Base-by-base conservation (phyloP, 306 rosid species). In the Ceratonia siliqua region DNA sequence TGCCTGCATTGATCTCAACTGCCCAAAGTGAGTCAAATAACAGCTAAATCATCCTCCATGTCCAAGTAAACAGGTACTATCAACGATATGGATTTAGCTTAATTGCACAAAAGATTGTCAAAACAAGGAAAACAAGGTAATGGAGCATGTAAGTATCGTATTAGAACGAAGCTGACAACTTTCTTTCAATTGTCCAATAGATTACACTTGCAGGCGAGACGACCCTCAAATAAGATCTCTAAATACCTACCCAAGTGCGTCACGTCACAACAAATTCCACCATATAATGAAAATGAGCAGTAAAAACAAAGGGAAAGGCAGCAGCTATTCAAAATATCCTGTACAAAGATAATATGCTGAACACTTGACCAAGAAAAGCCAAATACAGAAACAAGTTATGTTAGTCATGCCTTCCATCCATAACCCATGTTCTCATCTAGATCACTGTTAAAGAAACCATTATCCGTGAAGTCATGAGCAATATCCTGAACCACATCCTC, bases 361-460 rank as follows among this genome's bases (percentile, higher is more conserved):
- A 81, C 85, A 69, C 79, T 75, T 54, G 35, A 71, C 68, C 81
- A 77, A 75, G 48, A 66, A 61, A 82, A 42, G 75, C 87, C 76
- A 81, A 84, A 62, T 41, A 83, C 77, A 58, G 59, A 74, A 68
- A 79, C 85, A 43, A 61, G 78, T 82, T 85, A 76, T 56, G 88
- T 89, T 85, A 78, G 87, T 95, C 89, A 94, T 39, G 83, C 87
- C 84, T 95, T 95, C 98, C 99, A 95, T 62, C 78, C 80, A 73
- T 83, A 89, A 54, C 87, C 86, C 89, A 91, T 82, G 75, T 56
- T 85, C 63, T 94, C 98, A 46, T 92, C 99, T 15, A 90, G 89
- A 68, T 87, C 97, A 73, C 82, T 65, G 86, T 70, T 85, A 65
- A 95, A 92, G 78, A 92, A 87, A 13, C 91, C 80, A 18, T 74